phyloP scores from a whole-genome alignment of 1,284 basidiomycete genomes.

The Trichosporon inkin region DNA sequence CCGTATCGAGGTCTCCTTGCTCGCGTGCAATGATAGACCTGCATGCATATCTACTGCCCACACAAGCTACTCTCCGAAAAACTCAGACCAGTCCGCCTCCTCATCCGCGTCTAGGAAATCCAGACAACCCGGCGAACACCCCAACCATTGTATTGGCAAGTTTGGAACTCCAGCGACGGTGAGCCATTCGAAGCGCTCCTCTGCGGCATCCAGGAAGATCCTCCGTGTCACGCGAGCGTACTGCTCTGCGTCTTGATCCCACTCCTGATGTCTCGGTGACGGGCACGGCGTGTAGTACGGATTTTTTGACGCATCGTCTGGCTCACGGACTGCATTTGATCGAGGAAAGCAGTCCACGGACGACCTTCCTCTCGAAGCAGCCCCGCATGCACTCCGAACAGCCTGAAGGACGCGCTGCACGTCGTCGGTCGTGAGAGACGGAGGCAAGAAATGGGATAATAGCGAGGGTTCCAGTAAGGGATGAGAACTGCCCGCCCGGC shows the following conservation, averaged over 20 bases:
- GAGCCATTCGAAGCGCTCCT: conserved; percentile 47
- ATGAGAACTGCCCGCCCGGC: conserved; percentile 22
- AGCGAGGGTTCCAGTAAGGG: conserved; percentile 35
- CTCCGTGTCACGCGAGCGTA: conserved; percentile 22
- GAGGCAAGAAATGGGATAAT: conserved; percentile 29
- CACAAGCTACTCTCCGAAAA: neutral
- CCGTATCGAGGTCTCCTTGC: no score
- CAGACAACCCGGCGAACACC: conserved; percentile 47
- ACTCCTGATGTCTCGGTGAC: conserved; percentile 37
- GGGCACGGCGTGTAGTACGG: conserved; percentile 46
- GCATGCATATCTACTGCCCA: neutral
- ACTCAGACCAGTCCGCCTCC: conserved; percentile 25
- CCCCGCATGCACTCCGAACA: conserved; percentile 22
- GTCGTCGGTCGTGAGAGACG: conserved; percentile 21
- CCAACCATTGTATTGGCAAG: conserved; percentile 44
- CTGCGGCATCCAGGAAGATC: conserved; percentile 44
- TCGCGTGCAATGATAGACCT: no score
- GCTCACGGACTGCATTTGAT: conserved; percentile 22
- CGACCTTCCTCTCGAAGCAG: neutral
- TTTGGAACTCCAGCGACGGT: conserved; percentile 29
- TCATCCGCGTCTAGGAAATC: conserved; percentile 39
- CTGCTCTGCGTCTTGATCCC: conserved; percentile 8
- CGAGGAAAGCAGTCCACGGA: conserved; percentile 32
- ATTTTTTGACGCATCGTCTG: conserved; percentile 45
- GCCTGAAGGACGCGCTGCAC: conserved; percentile 31